Percentiles rank a stretch among this genome's conserved stretches.
These are phyloP conservation scores for Halenospora varia DNA, from an alignment of 495 filamentous ascomycete genomes.

Conservation along the genomic window DNA sequence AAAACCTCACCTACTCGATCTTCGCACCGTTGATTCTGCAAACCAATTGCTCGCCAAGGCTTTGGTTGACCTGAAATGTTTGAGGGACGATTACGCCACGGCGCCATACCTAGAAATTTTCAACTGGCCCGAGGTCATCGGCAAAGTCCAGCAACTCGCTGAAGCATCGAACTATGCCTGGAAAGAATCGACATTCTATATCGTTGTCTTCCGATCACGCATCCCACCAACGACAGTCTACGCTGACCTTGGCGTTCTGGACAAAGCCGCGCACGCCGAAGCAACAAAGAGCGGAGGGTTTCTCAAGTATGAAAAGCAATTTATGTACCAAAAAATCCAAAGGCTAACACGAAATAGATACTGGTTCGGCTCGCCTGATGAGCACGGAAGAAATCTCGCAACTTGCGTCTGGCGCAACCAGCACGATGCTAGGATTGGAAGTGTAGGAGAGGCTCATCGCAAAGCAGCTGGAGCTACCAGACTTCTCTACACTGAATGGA, in stretches of 20 bases:
- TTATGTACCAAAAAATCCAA: constrained; percentile 17
- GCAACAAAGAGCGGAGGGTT: constrained; percentile 76
- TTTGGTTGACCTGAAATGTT: constrained; percentile 55
- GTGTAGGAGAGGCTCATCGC: constrained; percentile 54
- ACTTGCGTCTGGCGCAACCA: constrained; percentile 74
- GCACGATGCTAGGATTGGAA: constrained; percentile 65
- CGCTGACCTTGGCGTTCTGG: constrained; percentile 59
- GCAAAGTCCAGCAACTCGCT: constrained; percentile 43
- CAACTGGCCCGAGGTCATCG: constrained; percentile 68
- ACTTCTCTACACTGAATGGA: constrained; percentile 51
- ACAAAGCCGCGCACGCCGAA: constrained; percentile 72
- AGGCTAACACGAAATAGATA: constrained; percentile 45
- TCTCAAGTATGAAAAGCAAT: constrained; percentile 53
- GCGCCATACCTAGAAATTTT: constrained; percentile 69
- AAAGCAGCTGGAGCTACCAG: constrained; percentile 46
- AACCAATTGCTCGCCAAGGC: constrained; percentile 69
- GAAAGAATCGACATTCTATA: constrained; percentile 65
- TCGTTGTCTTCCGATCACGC: constrained; percentile 76
- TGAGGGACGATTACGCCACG: constrained; percentile 70
- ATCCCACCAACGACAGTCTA: constrained; percentile 58
- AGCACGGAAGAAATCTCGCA: constrained; percentile 61
- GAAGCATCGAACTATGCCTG: constrained; percentile 48
- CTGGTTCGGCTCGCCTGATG: constrained; percentile 73
- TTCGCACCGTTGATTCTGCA: constrained; percentile 56
- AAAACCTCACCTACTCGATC: constrained; percentile 63